These are phyloP conservation scores for Citrus medica DNA, from an alignment of 345 rosid species.

Conservation along the genomic window DNA sequence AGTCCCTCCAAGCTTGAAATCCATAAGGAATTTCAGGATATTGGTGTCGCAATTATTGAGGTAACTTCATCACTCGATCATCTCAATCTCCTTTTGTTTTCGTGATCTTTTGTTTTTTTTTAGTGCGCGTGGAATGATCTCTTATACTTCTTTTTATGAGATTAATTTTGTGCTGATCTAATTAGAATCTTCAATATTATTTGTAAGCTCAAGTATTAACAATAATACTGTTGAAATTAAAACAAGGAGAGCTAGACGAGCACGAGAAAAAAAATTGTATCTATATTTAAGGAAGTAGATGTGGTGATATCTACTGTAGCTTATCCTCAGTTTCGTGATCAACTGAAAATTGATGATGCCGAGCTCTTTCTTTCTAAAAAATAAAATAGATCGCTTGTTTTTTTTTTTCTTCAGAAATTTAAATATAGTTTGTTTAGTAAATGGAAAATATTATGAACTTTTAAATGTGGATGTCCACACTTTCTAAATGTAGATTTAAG, in stretches of 20 bases:
- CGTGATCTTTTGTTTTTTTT: too few relatives aligned
- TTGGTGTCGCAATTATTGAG: conserved; percentile 10
- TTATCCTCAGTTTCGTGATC: conserved; percentile 28
- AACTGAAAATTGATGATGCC: conserved; percentile 38
- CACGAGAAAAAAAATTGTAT: conserved; percentile 40
- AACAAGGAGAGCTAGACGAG: conserved; percentile 34
- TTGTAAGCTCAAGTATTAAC: too few relatives aligned
- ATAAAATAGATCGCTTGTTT: background rate
- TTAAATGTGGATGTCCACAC: too few relatives aligned
- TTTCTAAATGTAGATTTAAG: too few relatives aligned
- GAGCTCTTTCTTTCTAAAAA: background rate
- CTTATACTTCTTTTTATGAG: background rate
- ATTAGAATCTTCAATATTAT: too few relatives aligned
- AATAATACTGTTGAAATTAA: background rate
- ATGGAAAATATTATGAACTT: too few relatives aligned
- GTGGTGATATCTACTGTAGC: conserved; percentile 25
- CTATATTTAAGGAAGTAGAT: conserved; percentile 26
- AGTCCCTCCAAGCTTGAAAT: conserved; percentile 6
- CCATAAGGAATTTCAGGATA: conserved; percentile 19
- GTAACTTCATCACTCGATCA: background rate
- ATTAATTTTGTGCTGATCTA: background rate
- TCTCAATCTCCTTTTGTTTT: background rate
- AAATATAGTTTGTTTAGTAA: background rate
- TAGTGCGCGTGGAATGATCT: too few relatives aligned
- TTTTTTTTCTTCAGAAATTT: background rate